Conservation (phyloP, 2,329 filamentous ascomycete species). For the Epichloe aotearoae region DNA sequence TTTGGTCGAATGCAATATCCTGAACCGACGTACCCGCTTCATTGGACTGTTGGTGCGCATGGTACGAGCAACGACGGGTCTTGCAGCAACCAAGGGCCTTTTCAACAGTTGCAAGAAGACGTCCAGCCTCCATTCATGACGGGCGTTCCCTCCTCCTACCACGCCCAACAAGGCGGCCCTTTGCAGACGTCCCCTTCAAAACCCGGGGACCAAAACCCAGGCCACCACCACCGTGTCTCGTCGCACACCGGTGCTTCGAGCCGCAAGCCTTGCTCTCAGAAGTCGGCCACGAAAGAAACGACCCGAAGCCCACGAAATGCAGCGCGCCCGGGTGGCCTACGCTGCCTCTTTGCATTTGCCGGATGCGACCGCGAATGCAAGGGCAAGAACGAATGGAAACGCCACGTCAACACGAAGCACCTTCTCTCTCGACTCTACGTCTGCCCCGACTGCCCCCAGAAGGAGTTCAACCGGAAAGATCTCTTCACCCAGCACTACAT, state of each 20-base stretch:
- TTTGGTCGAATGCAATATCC: too few relatives aligned
- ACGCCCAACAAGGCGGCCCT: too few relatives aligned
- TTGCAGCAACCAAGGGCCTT: too few relatives aligned
- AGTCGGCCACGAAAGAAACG: background rate
- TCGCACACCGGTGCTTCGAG: background rate
- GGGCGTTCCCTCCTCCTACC: too few relatives aligned
- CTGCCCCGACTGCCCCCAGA: constrained; percentile 51
- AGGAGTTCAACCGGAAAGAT: constrained; percentile 75
- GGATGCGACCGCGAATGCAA: constrained; percentile 61
- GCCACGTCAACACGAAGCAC: constrained; percentile 73
- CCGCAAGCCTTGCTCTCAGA: background rate
- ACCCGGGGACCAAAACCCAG: too few relatives aligned
- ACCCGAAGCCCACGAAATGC: background rate
- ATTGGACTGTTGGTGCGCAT: too few relatives aligned
- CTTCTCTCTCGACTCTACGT: constrained; percentile 61
- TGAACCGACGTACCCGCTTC: too few relatives aligned
- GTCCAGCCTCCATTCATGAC: too few relatives aligned
- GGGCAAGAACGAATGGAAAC: constrained; percentile 91
- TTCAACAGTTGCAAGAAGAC: too few relatives aligned
- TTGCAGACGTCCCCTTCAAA: too few relatives aligned
- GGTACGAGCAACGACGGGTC: too few relatives aligned
- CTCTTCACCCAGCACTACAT: constrained; percentile 80
- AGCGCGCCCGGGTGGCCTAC: constrained; percentile 30
- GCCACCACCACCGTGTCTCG: too few relatives aligned
- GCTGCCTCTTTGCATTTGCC: constrained; percentile 67